Evolutionary conservation across 2,329 filamentous ascomycete genomes (phyloP), one percentile per base, ranked within the genome.

Genomic region (Claviceps sp.): DNA sequence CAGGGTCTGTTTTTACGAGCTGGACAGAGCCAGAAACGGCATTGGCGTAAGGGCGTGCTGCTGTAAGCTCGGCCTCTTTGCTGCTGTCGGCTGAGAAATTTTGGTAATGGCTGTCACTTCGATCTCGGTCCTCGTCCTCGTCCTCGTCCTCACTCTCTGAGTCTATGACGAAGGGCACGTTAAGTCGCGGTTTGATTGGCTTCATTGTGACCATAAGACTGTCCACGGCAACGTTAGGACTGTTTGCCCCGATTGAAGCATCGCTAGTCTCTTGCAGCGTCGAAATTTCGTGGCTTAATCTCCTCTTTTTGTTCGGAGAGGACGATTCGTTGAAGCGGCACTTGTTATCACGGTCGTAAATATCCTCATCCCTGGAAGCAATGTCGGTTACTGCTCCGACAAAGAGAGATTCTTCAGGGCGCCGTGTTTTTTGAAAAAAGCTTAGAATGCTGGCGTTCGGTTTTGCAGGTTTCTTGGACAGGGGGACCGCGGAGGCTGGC

Each of bases 371-470:
- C 11, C 55, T 54, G 13, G 50, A 39, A n/a, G 54, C 52, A 13
- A 52, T n/a, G 8, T 58, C 59, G 1, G 59, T 50, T 3, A 57
- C 44, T 16, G 61, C 56, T n/a, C 64, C 67, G 0, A 73, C 65
- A 57, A 87, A 85, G 10, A 85, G 73, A 19, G 73, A 71, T 52
- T 81, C 70, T 56, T 84, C 74, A 52, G 76, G 70, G 50, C 77
- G 76, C 41, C 80, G 76, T 0, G 78, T 73, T 61, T 87, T 89
- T 61, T 85, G 82, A 63, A 89, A 89, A 65, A 88, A 89, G 56
- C 68, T 87, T 14, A 88, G 68, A 37, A 89, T 88, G 56, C 82
- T 88, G 6, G 74, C 72, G 59, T 87, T 87, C 0, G 70, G 69
- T 41, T 69, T 70, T 19, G 60, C 58, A 3, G 70, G 61, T 49